Evolutionary conservation across 179 eudicot genomes (phyloP), one percentile per base, ranked within the genome.

Genomic region (Spinacia oleracea): DNA sequence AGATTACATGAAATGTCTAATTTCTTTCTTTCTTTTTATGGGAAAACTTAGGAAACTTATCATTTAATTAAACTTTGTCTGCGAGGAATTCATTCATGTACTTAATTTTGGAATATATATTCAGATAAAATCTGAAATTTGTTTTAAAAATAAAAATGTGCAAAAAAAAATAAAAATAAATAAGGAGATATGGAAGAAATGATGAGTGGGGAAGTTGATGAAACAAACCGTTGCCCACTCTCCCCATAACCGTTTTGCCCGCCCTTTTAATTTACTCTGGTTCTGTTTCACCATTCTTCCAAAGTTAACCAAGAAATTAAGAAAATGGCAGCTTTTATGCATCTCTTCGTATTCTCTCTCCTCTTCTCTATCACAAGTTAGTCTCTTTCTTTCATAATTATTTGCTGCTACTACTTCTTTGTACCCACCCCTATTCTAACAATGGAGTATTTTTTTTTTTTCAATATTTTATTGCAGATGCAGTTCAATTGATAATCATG

Each of bases 401-500:
- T 32, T 53, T 11, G 29, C 50, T 71, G 16, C 46, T 53, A 53
- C 8, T 16, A 45, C 0, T 21, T 20, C 15, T 23, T 53, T 10
- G 4, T 20, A n/a, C n/a, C n/a, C n/a, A n/a, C 0, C 21, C 5
- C 9, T 4, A 25, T 71, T 16, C 15, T 27, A 7, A 32, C 3
- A 50, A 21, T 34, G n/a, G 15, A 20, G 65, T 71, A 16, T 29
- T 79, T 56, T 40, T 6, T 59, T 5, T 42, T 72, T n/a, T 51
- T 73, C n/a, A n/a, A n/a, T n/a, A n/a, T n/a, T n/a, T n/a, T n/a
- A n/a, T n/a, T 32, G 43, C 85, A 83, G 89, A 78, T 75, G 96
- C 89, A 23, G 80, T 79, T 58, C 95, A 90, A 71, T 88, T 95
- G 1, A 88, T 90, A 40, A 75, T 95, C 25, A 92, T 86, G 2